Conservation (phyloP, 768 basidiomycete genomes). For the Hydnomerulius pinastri region DNA sequence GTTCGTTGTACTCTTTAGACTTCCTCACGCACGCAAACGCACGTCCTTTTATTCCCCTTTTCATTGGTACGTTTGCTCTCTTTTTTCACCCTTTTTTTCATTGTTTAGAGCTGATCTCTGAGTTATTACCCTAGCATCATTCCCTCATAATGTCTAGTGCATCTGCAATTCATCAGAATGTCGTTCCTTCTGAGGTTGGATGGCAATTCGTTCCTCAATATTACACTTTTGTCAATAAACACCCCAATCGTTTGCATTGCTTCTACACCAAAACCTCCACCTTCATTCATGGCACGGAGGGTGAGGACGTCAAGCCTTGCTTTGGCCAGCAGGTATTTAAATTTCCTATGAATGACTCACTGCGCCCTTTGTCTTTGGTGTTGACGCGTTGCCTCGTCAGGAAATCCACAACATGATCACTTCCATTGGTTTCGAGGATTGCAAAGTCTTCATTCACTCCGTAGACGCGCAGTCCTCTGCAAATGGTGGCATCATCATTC, state of each 20-base stretch:
- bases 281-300: conserved; percentile 96
- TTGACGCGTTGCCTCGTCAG: conserved; percentile 40
- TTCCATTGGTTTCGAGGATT: conserved; percentile 90
- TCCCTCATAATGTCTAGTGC: conserved; percentile 41
- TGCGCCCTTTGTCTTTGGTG: conserved; percentile 3
- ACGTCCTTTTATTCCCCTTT: conserved; percentile 37
- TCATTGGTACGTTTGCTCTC: conserved; percentile 22
- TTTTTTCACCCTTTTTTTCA: conserved; percentile 7
- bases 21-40: conserved; percentile 34
- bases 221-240: conserved; percentile 98
- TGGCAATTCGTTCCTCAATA: conserved; percentile 99
- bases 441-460: conserved; percentile 98
- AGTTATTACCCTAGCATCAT: conserved; percentile 30
- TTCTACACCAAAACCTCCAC: conserved; percentile 99
- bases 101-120: background rate
- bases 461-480: conserved; percentile 97
- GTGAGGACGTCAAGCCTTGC: conserved; percentile 88
- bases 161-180: conserved; percentile 55
- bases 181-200: conserved; percentile 93
- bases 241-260: conserved; percentile 94
- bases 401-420: conserved; percentile 98
- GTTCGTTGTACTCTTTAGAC: conserved; percentile 40
- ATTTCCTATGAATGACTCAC: conserved; percentile 7
- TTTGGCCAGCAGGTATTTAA: conserved; percentile 85
- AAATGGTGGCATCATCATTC: conserved; percentile 95